Evolutionary conservation across 306 rosid genomes (phyloP).

Genomic region (Inga laurina): DNA sequence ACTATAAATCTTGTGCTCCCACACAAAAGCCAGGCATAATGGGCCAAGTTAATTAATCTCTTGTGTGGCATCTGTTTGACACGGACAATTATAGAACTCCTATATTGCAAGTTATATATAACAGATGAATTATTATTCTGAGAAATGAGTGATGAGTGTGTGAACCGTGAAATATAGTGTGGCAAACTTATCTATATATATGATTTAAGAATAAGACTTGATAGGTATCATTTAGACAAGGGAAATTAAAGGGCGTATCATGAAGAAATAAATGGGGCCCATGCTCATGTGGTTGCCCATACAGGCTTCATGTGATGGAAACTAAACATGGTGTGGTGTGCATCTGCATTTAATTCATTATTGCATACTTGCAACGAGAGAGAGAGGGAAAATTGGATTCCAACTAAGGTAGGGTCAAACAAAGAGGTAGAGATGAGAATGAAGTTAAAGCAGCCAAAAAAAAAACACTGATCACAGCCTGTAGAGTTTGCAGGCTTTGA

Average conservation of each 20-base stretch:
- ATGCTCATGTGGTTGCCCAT: conserved; percentile 46
- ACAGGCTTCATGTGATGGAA: conserved; percentile 39
- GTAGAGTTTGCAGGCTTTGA: neutral
- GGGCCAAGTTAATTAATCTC: conserved; percentile 15
- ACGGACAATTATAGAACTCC: conserved; percentile 15
- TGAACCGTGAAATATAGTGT: neutral
- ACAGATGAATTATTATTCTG: neutral
- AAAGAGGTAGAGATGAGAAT: neutral
- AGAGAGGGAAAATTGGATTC: neutral
- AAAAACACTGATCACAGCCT: neutral
- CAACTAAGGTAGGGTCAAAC: conserved; percentile 19
- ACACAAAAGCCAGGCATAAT: conserved; percentile 26
- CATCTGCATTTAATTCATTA: conserved; percentile 13
- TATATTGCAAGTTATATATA: neutral
- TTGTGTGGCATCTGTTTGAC: conserved; percentile 46
- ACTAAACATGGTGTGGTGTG: conserved; percentile 26
- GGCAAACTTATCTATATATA: neutral
- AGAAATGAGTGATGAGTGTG: too few species aligned
- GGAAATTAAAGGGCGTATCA: conserved; percentile 20
- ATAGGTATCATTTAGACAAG: neutral
- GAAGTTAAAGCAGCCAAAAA: neutral
- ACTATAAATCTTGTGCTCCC: neutral
- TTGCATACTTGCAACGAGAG: conserved; percentile 7
- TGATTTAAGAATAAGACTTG: neutral
- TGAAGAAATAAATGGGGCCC: conserved; percentile 34